These are phyloP conservation scores for Globisporangium iwayamae DNA, from an alignment of 352 stramenopile genomes.

Conservation along the genomic window DNA sequence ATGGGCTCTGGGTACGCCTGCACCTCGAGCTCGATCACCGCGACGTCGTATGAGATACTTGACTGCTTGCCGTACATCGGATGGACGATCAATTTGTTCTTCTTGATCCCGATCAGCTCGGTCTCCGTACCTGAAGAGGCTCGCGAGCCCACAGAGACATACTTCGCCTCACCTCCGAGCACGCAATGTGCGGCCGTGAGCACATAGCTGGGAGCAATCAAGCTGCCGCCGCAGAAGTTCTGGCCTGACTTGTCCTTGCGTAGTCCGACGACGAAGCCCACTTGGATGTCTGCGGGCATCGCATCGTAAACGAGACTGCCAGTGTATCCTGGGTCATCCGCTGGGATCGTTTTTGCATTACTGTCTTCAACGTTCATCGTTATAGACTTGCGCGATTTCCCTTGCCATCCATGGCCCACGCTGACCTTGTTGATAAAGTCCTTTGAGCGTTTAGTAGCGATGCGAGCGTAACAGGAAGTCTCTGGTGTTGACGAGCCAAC, in stretches of 20 bases:
- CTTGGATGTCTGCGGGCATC: slow-evolving; percentile 11
- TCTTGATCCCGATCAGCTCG: slow-evolving; percentile 30
- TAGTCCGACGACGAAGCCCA: slow-evolving; percentile 36
- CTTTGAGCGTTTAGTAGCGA: not conserved
- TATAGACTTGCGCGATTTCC: not conserved
- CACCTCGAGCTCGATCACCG: slow-evolving; percentile 32
- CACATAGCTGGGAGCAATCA: slow-evolving; percentile 43
- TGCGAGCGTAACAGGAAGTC: slow-evolving; percentile 4
- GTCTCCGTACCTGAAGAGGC: slow-evolving; percentile 26
- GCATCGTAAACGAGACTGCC: slow-evolving; percentile 19
- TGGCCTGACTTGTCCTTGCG: slow-evolving; percentile 24
- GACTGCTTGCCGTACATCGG: slow-evolving; percentile 28
- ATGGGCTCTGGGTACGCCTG: slow-evolving; percentile 30
- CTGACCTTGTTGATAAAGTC: slow-evolving; percentile 11
- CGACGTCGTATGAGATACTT: slow-evolving; percentile 36
- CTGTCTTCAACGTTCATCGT: not conserved
- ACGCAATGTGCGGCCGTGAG: slow-evolving; percentile 46
- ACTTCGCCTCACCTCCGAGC: slow-evolving; percentile 20
- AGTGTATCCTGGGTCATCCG: slow-evolving; percentile 12
- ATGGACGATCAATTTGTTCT: slow-evolving; percentile 26
- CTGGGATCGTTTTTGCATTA: not conserved
- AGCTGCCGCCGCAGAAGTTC: slow-evolving; percentile 42
- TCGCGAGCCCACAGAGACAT: slow-evolving; percentile 29
- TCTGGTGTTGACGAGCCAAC: not conserved
- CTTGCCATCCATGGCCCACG: not conserved